A percentile compares a stretch with the other conserved stretches of the same genome.
Conservation (phyloP, 2,329 filamentous ascomycete genomes). For the Cladophialophora carrionii region DNA sequence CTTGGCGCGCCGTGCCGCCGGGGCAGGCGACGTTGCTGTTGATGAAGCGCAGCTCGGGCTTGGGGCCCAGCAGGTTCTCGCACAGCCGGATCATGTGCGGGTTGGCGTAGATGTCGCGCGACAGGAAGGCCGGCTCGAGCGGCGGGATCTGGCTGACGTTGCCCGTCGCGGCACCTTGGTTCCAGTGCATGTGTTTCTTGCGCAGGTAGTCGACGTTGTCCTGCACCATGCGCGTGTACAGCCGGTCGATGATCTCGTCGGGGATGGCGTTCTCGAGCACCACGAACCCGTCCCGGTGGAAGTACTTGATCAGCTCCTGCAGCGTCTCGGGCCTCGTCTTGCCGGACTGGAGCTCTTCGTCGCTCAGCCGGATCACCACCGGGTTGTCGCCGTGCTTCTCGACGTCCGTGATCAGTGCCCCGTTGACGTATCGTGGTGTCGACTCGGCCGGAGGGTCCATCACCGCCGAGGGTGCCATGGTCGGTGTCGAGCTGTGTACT, state of each 20-base stretch:
- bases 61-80: conserved; percentile 45
- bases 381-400: conserved; percentile 30
- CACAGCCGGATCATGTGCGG: conserved; percentile 43
- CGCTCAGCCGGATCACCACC: conserved; percentile 22
- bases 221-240: conserved; percentile 62
- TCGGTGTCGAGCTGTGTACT: background rate
- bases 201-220: conserved; percentile 38
- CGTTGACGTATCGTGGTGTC: conserved; percentile 20
- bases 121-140: conserved; percentile 42
- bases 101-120: conserved; percentile 46
- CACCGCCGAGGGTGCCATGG: conserved; percentile 22
- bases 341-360: conserved; percentile 27
- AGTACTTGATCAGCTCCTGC: conserved; percentile 28
- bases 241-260: conserved; percentile 41
- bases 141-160: conserved; percentile 50
- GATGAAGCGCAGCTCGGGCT: conserved; percentile 45
- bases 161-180: conserved; percentile 41
- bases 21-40: conserved; percentile 48
- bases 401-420: conserved; percentile 22
- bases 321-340: conserved; percentile 23
- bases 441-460: background rate
- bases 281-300: conserved; percentile 46
- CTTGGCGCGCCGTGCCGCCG: conserved; percentile 44
- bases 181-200: conserved; percentile 42
- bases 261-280: conserved; percentile 45